These are phyloP conservation scores for Suillus sp. DNA, from an alignment of 768 basidiomycete species.

Conservation along the genomic window DNA sequence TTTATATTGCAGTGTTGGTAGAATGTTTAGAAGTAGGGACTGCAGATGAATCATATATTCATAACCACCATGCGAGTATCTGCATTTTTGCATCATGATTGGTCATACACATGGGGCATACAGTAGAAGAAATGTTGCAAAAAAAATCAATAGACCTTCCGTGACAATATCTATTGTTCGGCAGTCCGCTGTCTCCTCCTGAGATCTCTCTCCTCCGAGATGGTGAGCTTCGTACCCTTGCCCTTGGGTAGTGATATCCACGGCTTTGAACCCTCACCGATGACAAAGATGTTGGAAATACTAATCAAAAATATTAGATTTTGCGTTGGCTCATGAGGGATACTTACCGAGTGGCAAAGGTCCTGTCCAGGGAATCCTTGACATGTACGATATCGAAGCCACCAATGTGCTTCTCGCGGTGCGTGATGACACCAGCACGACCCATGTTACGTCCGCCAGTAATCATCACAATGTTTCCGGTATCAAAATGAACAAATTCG, in stretches of 20 bases:
- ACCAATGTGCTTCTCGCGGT: slow-evolving; percentile 96
- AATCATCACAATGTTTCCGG: slow-evolving; percentile 95
- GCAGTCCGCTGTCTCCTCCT: slow-evolving; percentile 79
- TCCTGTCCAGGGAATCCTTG: slow-evolving; percentile 92
- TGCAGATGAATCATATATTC: slow-evolving; percentile 15
- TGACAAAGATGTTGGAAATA: slow-evolving; percentile 96
- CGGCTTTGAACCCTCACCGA: slow-evolving; percentile 93
- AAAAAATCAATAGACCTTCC: slow-evolving; percentile 11
- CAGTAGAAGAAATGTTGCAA: slow-evolving; percentile 14
- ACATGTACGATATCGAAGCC: slow-evolving; percentile 99
- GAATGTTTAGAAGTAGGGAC: neutral
- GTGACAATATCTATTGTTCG: slow-evolving; percentile 54
- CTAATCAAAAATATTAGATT: slow-evolving; percentile 39
- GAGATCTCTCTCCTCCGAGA: slow-evolving; percentile 93
- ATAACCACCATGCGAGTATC: slow-evolving; percentile 20
- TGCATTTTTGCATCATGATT: slow-evolving; percentile 24
- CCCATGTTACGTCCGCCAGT: slow-evolving; percentile 99
- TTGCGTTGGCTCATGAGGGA: neutral
- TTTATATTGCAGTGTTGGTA: neutral
- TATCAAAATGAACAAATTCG: slow-evolving; percentile 94
- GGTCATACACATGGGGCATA: slow-evolving; percentile 22
- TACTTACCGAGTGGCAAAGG: slow-evolving; percentile 94
- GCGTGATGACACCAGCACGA: slow-evolving; percentile 92
- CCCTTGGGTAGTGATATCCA: slow-evolving; percentile 97
- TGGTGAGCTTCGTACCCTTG: slow-evolving; percentile 97